phyloP scores from a whole-genome alignment of 768 basidiomycete species.

The Pleurotus cornucopiae region DNA sequence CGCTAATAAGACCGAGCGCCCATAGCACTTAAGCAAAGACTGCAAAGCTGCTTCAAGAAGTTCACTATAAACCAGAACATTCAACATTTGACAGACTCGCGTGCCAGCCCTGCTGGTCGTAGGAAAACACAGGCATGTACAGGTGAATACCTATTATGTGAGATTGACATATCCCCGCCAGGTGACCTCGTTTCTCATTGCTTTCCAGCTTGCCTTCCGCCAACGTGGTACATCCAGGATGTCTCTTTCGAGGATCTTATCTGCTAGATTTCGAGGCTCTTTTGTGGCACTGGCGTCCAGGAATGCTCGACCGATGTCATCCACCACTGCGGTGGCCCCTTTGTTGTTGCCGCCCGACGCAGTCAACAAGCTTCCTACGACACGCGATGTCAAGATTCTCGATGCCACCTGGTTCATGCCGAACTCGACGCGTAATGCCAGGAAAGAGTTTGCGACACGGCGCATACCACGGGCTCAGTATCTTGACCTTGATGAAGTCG shows the following conservation, averaged over 20 bases:
- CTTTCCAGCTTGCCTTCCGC: too few relatives aligned
- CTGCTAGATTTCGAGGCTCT: not conserved
- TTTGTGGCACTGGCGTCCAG: not conserved
- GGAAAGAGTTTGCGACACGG: constrained; percentile 62
- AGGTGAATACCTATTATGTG: too few relatives aligned
- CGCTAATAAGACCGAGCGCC: too few relatives aligned
- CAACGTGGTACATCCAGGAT: not conserved
- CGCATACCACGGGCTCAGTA: constrained; percentile 71
- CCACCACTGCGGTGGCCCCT: constrained; percentile 30
- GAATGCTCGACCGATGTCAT: constrained; percentile 30
- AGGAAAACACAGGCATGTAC: too few relatives aligned
- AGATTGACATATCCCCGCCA: too few relatives aligned
- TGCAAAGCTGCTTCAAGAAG: too few relatives aligned
- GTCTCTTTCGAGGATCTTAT: not conserved
- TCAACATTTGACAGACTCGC: too few relatives aligned
- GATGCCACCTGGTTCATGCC: constrained; percentile 98
- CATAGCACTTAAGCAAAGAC: too few relatives aligned
- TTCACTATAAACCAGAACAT: too few relatives aligned
- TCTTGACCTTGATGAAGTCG: constrained; percentile 78
- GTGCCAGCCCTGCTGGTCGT: too few relatives aligned
- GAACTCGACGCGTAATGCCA: constrained; percentile 65
- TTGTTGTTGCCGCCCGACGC: constrained; percentile 50
- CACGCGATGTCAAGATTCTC: constrained; percentile 40
- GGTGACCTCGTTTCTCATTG: too few relatives aligned
- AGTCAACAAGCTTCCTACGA: constrained; percentile 32